Evolutionary conservation across 306 rosid species (phyloP).

Genomic region (Malus domestica): ASM211411v1 NC_041796.1:23486001-23486500

Average conservation of each 20-base stretch:
- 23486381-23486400: conserved; percentile 49
- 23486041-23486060: not conserved
- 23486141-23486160: conserved; percentile 36
- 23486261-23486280: conserved; percentile 70
- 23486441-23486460: conserved; percentile 67
- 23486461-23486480: conserved; percentile 73
- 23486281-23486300: conserved; percentile 67
- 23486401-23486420: conserved; percentile 70
- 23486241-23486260: conserved; percentile 55
- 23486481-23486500: conserved; percentile 38
- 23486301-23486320: conserved; percentile 57
- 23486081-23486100: conserved; percentile 24
- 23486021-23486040: not conserved
- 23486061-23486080: not conserved
- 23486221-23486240: conserved; percentile 74
- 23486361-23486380: conserved; percentile 61
- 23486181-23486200: conserved; percentile 47
- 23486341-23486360: conserved; percentile 71
- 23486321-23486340: conserved; percentile 53
- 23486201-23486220: conserved; percentile 52
- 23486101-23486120: conserved; percentile 57
- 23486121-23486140: conserved; percentile 56
- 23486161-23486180: conserved; percentile 68
- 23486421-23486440: conserved; percentile 85
- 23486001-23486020: not conserved